Conservation (phyloP, 2,329 filamentous ascomycete genomes). For the Colletotrichum sp. region DNA sequence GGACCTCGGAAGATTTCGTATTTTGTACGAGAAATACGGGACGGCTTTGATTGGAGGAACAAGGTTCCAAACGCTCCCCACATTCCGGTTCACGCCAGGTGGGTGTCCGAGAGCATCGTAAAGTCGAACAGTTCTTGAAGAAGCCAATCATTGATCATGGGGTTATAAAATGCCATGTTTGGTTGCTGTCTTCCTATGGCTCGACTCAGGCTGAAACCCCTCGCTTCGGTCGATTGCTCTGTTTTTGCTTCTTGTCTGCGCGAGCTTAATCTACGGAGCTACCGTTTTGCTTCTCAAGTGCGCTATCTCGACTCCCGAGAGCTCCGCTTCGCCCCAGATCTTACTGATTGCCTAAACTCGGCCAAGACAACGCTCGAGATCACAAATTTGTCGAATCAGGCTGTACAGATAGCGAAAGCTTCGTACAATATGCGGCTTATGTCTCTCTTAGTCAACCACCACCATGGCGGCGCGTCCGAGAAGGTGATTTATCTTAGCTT, state of each 20-base stretch:
- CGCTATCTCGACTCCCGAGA: not conserved
- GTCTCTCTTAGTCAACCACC: not conserved
- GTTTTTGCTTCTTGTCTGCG: not conserved
- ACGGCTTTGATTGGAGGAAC: not conserved
- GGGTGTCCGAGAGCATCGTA: not conserved
- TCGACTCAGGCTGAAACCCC: not conserved
- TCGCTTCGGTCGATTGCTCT: not conserved
- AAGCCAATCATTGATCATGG: not conserved
- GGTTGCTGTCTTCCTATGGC: not conserved
- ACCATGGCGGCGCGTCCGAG: not conserved
- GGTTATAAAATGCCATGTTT: not conserved
- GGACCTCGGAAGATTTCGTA: not conserved
- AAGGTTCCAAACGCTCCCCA: not conserved
- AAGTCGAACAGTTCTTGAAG: not conserved
- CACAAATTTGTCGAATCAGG: not conserved
- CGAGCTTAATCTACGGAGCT: not conserved
- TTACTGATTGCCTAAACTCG: not conserved
- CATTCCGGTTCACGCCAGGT: not conserved
- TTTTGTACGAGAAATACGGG: not conserved
- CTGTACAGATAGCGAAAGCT: not conserved
- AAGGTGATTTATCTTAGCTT: not conserved
- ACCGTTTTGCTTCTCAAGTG: not conserved
- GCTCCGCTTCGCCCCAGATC: not conserved
- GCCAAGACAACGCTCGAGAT: not conserved
- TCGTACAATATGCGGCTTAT: not conserved